These are phyloP conservation scores for Aphanomyces astaci DNA, from an alignment of 352 stramenopile species.

Conservation along the genomic window DNA sequence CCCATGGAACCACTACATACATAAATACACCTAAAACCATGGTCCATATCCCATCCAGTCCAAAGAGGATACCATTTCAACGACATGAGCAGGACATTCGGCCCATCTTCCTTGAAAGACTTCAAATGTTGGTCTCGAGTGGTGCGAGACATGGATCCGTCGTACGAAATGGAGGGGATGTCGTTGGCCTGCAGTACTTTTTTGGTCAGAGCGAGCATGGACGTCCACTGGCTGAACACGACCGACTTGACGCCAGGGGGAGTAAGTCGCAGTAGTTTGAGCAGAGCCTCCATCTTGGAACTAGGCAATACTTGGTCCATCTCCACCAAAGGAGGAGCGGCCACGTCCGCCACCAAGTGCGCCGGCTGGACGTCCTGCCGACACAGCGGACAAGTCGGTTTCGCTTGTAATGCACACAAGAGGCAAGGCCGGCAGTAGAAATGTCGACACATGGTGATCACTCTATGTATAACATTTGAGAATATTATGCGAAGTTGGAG, in stretches of 20 bases:
- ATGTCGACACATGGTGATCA: slow-evolving; percentile 12
- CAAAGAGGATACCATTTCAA: slow-evolving; percentile 16
- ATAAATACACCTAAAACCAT: no score
- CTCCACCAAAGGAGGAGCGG: neutral
- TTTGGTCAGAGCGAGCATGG: neutral
- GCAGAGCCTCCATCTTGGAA: slow-evolving; percentile 11
- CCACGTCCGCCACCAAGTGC: neutral
- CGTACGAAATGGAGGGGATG: neutral
- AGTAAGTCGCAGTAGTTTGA: neutral
- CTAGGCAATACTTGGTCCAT: neutral
- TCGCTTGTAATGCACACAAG: neutral
- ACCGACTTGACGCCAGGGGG: slow-evolving; percentile 5
- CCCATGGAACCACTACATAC: slow-evolving; percentile 7
- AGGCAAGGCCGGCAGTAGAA: slow-evolving; percentile 5
- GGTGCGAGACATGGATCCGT: neutral
- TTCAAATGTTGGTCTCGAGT: neutral
- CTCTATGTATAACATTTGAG: neutral
- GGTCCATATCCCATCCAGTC: no score
- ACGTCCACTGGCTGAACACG: slow-evolving; percentile 14
- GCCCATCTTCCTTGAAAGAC: neutral
- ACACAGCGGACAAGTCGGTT: neutral
- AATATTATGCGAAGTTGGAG: no score
- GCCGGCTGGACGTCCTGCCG: neutral
- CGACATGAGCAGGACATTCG: neutral
- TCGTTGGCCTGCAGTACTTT: neutral